Base-by-base conservation (phyloP, 345 rosid genomes). In the Euphorbia lathyris region DNA sequence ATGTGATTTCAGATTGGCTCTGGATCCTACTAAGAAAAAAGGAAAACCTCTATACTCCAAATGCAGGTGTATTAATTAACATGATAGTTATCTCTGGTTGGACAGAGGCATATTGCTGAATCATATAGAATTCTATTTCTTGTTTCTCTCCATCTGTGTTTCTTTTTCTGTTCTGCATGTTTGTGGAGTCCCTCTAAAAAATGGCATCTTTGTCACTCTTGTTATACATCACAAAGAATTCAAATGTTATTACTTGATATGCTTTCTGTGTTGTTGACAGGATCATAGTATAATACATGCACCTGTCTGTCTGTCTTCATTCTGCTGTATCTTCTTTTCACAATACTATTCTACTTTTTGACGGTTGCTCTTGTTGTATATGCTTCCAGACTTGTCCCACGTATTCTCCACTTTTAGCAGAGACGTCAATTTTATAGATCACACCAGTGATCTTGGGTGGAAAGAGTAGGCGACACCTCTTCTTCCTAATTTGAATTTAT, bases 401-500 rank as follows among this genome's bases (percentile, higher is more conserved):
- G 97, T 80, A 30, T 90, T 96, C 76, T 86, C 99, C 62, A 81
- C 92, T 19, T 77, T 90, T 40, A 78, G 87, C 48, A 83, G 97
- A 79, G 96, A 89, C 71, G 74, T 96, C 76, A 96, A 88, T 87
- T 96, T 96, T 82, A 83, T 96, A 47, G 96, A 90, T 76, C 99
- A 96, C 57, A 92, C 94, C 78, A 80, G 96, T 79, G 96, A 96
- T 76, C 93, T 96, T 72, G 92, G 97, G 57, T 96, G 99, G 99
- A 96, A 96, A 88, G 99, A 90, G 99, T 96, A 86, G 68, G 97
- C 74, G 45, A 71, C 36, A 32, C 71, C n/a, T 61, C 8, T 42
- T 58, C 68, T 59, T 22, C 1, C 55, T 52, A 23, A 17, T 43
- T 70, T 66, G 72, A 30, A 48, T 25, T 45, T 11, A 65, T 25